phyloP scores from a whole-genome alignment of 2,329 filamentous ascomycete species.

The Hypoxylon sp. region DNA sequence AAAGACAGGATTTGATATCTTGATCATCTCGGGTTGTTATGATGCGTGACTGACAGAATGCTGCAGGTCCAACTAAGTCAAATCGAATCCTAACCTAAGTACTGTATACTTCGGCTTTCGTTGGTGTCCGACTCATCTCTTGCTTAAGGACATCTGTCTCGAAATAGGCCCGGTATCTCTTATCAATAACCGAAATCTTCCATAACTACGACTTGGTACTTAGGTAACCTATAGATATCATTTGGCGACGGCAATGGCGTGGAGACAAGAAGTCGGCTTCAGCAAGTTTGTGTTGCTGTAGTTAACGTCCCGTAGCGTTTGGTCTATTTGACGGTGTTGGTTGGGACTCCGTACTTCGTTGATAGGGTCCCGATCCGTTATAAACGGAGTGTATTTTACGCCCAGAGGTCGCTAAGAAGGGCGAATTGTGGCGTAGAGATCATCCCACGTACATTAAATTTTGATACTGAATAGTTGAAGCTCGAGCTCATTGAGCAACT shows the following conservation, averaged over 20 bases:
- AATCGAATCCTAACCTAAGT: conserved; percentile 1
- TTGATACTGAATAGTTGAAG: neutral
- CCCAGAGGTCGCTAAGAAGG: neutral
- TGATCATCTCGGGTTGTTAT: conserved; percentile 13
- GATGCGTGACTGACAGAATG: conserved; percentile 5
- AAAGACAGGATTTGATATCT: conserved; percentile 10
- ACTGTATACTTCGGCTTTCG: conserved; percentile 3
- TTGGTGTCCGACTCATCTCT: conserved; percentile 1
- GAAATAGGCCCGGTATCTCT: neutral
- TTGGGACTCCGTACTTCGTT: neutral
- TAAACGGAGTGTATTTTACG: neutral
- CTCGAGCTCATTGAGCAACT: neutral
- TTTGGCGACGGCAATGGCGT: neutral
- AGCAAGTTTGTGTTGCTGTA: neutral
- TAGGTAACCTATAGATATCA: neutral
- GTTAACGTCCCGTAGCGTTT: neutral
- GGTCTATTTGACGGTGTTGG: neutral
- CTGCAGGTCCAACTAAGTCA: conserved; percentile 7
- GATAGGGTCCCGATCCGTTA: neutral
- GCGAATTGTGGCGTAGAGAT: neutral
- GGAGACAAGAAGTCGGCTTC: conserved; percentile 2
- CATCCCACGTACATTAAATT: neutral
- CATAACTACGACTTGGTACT: neutral
- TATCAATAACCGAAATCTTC: neutral
- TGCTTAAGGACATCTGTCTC: neutral